Evolutionary conservation across 2,329 filamentous ascomycete species (phyloP).

Genomic region (Pseudocercospora macadamiae): DNA sequence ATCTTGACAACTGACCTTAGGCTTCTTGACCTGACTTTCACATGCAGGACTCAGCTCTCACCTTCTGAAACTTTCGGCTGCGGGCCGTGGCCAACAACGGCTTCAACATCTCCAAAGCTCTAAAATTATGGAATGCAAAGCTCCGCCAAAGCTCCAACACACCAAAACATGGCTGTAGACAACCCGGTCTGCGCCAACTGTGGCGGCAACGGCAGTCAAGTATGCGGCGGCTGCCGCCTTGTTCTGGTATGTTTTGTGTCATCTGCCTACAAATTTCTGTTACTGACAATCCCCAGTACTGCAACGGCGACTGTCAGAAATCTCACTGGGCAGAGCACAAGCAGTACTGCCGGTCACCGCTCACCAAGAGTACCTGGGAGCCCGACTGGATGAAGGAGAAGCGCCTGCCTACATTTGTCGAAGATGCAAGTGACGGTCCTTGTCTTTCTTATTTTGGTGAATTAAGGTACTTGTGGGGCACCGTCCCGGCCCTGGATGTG

Average conservation of each 20-base stretch:
- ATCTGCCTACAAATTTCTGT: not conserved
- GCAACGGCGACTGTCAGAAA: conserved; percentile 38
- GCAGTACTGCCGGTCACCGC: conserved; percentile 35
- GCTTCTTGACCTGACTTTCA: not conserved
- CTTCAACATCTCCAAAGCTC: too few relatives aligned
- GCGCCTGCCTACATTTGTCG: conserved; percentile 32
- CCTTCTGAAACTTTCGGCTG: not conserved
- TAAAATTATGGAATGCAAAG: too few relatives aligned
- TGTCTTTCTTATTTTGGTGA: conserved; percentile 24
- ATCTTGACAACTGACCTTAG: not conserved
- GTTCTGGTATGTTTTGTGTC: conserved; percentile 9
- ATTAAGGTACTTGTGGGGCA: conserved; percentile 46
- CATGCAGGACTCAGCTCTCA: not conserved
- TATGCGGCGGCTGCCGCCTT: conserved; percentile 14
- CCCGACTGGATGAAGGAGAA: conserved; percentile 36
- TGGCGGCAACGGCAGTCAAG: not conserved
- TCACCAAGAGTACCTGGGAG: conserved; percentile 35
- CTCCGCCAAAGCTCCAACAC: too few relatives aligned
- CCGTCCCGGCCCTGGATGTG: conserved; percentile 46
- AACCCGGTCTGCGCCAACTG: conserved; percentile 12
- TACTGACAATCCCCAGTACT: conserved; percentile 37
- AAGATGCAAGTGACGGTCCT: not conserved
- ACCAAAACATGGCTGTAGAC: not conserved
- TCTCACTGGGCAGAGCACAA: conserved; percentile 39
- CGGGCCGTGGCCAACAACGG: too few relatives aligned